Conservation (phyloP, 2,329 filamentous ascomycete genomes). For the Botrytis medusae region DNA sequence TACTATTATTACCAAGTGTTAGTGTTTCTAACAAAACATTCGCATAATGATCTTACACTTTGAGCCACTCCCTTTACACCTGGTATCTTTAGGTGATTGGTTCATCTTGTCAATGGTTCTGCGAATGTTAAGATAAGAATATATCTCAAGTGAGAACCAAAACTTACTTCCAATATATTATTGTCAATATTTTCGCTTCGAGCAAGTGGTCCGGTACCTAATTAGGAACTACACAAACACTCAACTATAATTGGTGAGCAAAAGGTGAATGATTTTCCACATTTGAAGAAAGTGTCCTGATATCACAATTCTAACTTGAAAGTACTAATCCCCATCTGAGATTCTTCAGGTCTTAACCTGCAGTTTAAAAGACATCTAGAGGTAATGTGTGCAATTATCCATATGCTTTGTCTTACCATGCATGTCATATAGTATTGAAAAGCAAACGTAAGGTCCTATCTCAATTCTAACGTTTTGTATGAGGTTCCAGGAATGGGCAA, state of each 20-base stretch:
- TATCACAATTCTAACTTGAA: background rate
- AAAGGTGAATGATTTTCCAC: background rate
- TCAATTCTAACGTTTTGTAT: background rate
- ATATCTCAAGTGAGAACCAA: background rate
- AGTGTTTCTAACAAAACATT: background rate
- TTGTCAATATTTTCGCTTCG: background rate
- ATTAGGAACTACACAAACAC: background rate
- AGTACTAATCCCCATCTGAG: background rate
- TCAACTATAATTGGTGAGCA: background rate
- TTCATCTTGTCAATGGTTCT: constrained; percentile 1
- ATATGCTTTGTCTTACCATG: background rate
- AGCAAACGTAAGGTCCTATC: background rate
- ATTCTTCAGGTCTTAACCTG: background rate
- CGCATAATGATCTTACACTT: background rate
- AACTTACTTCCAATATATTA: background rate
- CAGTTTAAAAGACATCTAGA: background rate
- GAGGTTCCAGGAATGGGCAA: background rate
- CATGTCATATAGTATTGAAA: too few species aligned
- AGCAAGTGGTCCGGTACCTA: background rate
- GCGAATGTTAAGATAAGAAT: background rate
- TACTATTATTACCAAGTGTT: background rate
- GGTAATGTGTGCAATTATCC: background rate
- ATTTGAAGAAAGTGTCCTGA: background rate
- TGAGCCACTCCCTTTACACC: background rate
- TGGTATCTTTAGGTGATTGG: background rate